phyloP scores from a whole-genome alignment of 257 asterid genomes.

The Perilla frutescens region DNA sequence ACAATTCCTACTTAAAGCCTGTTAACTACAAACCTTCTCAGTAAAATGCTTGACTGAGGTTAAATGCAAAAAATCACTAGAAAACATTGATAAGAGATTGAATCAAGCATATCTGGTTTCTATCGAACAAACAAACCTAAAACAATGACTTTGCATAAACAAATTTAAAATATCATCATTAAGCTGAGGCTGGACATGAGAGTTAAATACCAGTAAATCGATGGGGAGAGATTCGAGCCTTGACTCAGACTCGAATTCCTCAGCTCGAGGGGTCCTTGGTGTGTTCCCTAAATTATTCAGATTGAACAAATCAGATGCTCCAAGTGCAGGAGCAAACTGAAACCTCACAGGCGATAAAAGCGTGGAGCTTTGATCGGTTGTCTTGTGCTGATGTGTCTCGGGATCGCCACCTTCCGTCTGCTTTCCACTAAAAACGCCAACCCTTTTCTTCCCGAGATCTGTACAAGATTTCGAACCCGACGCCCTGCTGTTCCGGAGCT shows the following conservation, averaged over 20 bases:
- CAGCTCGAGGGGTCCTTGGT: constrained; percentile 75
- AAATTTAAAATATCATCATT: constrained; percentile 14
- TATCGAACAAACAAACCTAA: neutral
- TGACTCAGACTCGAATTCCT: constrained; percentile 57
- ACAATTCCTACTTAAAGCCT: neutral
- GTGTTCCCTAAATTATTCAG: constrained; percentile 56
- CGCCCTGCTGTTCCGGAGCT: constrained; percentile 72
- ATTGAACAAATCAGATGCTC: constrained; percentile 37
- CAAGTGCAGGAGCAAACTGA: constrained; percentile 50
- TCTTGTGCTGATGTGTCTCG: constrained; percentile 35
- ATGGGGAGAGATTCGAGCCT: constrained; percentile 86
- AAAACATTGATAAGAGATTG: neutral
- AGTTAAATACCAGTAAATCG: constrained; percentile 82
- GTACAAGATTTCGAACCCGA: constrained; percentile 75
- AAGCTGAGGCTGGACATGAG: constrained; percentile 12
- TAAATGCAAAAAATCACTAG: constrained; percentile 7
- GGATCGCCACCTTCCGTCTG: constrained; percentile 37
- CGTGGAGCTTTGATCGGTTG: constrained; percentile 43
- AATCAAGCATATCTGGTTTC: neutral
- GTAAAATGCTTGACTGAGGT: neutral
- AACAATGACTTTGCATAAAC: neutral
- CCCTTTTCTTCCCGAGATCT: constrained; percentile 80
- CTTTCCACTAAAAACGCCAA: constrained; percentile 52
- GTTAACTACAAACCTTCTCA: neutral
- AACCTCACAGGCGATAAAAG: constrained; percentile 61